phyloP scores from a whole-genome alignment of 768 basidiomycete genomes.

The Crepidotus variabilis region DNA sequence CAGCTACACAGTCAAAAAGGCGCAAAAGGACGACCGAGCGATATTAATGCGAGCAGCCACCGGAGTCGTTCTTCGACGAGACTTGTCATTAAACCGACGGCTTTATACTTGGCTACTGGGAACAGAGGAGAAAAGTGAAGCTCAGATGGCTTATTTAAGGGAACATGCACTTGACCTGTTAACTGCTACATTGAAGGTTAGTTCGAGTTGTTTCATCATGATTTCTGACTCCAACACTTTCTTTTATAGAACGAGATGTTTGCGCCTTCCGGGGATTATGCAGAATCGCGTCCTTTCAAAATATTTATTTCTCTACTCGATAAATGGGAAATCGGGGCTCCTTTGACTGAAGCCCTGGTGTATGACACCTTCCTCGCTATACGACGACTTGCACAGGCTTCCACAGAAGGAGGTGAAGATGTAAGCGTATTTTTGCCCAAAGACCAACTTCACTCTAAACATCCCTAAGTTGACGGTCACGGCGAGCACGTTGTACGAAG shows the following conservation, averaged over 20 bases:
- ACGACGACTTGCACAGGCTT: constrained; percentile 47
- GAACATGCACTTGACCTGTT: constrained; percentile 72
- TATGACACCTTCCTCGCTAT: constrained; percentile 79
- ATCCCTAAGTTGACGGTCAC: constrained; percentile 65
- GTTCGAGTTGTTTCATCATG: constrained; percentile 2
- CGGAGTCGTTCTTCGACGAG: constrained; percentile 87
- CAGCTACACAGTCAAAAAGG: constrained; percentile 63
- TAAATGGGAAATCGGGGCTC: constrained; percentile 93
- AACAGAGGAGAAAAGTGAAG: constrained; percentile 70
- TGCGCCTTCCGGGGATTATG: constrained; percentile 64
- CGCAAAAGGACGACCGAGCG: constrained; percentile 67
- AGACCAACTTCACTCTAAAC: background rate
- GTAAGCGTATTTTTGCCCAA: constrained; percentile 32
- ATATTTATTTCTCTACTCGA: constrained; percentile 93
- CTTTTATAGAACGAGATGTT: constrained; percentile 70
- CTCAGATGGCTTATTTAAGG: constrained; percentile 68
- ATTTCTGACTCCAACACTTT: background rate
- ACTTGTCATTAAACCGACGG: constrained; percentile 88
- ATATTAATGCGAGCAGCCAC: constrained; percentile 86
- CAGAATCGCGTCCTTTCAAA: constrained; percentile 87
- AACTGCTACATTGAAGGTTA: constrained; percentile 62
- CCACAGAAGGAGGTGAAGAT: constrained; percentile 56
- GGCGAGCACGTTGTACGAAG: constrained; percentile 85
- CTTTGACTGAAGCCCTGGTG: constrained; percentile 73
- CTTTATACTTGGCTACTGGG: constrained; percentile 94